Conservation (phyloP, 2,329 filamentous ascomycete genomes). For the Diaporthe humulicola region DNA sequence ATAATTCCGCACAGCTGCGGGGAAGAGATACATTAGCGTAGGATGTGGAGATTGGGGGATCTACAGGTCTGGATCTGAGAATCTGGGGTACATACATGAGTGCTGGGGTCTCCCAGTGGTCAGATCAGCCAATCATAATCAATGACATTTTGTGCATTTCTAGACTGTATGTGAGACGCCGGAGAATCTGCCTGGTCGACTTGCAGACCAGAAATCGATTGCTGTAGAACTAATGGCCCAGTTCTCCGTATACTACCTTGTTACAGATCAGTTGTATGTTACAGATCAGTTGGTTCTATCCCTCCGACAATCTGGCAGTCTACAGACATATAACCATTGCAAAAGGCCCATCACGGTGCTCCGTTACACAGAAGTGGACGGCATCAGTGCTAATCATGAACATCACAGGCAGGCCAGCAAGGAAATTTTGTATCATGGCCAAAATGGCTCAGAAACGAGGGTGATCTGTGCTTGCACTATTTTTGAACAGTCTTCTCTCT, state of each 20-base stretch:
- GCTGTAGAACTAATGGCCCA: too few species aligned
- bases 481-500: not conserved
- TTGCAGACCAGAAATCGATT: not conserved
- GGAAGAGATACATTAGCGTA: not conserved
- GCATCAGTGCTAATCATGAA: not conserved
- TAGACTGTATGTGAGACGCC: too few species aligned
- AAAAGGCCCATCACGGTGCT: too few species aligned
- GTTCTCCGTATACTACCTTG: too few species aligned
- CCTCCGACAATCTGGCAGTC: too few species aligned
- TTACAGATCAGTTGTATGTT: too few species aligned
- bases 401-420: too few species aligned
- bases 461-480: too few species aligned
- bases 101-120: not conserved
- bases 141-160: not conserved
- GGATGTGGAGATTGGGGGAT: not conserved
- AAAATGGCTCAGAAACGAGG: accelerated
- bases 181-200: not conserved
- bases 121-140: not conserved
- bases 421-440: not conserved
- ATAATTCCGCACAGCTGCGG: not conserved
- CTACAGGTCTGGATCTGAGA: not conserved
- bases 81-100: not conserved
- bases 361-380: too few species aligned
- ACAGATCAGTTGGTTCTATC: too few species aligned
- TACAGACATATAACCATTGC: too few species aligned